Base-by-base conservation (phyloP, 2,329 filamentous ascomycete genomes). In the Exophiala mesophila region DNA sequence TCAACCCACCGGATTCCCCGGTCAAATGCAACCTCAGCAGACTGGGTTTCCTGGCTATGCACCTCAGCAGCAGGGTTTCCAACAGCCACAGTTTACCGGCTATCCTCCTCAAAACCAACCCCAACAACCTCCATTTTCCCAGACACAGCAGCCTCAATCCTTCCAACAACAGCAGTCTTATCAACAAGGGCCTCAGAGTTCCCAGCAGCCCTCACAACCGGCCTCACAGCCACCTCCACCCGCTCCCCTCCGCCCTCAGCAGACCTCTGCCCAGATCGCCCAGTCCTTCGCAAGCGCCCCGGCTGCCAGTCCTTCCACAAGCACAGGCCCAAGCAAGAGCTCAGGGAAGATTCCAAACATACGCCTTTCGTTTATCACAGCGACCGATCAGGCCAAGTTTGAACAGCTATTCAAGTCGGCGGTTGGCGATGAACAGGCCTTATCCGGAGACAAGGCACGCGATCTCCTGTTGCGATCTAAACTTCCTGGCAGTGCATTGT, bases 331-430 rank as follows among this genome's bases (percentile, higher is more conserved):
- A 5, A 80, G 78, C 57, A 63, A 46, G 19, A 46, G 72, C 31
- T 68, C 74, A 9, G 92, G 41, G 19, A 50, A 85, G 69, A 96
- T 98, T 43, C 92, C 92, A 19, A 97, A 85, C 62, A 94, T 97
- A 53, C 78, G 92, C 36, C 70, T 98, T 48, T 95, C 89, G 3
- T 98, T 98, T 64, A 95, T 98, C 59, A 96, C 90, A 2, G 89
- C 87, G 18, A 80, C 84, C 58, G 92, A 98, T 61, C 92, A 98
- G 66, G 78, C 87, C 59, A 96, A 95, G 68, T 98, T 98, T 57
- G 92, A 98, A 71, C 92, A 92, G 44, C 70, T 98, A 30, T 98
- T 98, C 73, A 96, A 92, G 69, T 94, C 89, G 41, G 90, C 92
- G 10, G 88, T 90, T 24, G 88, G 88, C 23, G 83, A 88, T 54